Base-by-base conservation (phyloP, 768 basidiomycete species). In the Daedaleopsis nitida region DNA sequence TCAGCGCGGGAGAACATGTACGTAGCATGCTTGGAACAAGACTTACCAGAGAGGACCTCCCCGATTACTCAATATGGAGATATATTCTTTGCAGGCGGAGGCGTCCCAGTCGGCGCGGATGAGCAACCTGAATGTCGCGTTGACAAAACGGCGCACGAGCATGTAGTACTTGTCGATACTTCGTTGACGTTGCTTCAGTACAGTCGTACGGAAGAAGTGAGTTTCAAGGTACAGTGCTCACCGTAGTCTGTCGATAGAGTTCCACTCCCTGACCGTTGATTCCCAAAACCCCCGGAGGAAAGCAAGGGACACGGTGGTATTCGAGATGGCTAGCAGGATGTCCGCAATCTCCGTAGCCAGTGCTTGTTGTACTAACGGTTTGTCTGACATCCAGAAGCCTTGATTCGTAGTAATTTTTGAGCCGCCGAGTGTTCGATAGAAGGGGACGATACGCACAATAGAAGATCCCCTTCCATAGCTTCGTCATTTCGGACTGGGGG, bases 381-480 rank as follows among this genome's bases (percentile, higher is more conserved):
- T 99, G 76, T 99, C 96, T 11, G 96, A 98, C 95, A 98, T 98
- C 96, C 96, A 99, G 76, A 95, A 98, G 72, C 96, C 96, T 97
- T 14, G 2, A 4, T 10, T 42, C 39, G 12, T 5, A 3, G 37
- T 37, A 23, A 5, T 43, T 8, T 21, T 38, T 9, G 23, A 16
- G n/a, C 2, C 4, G 9, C 2, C 12, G 13, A 23, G 16, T 7
- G 52, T 8, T 35, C 0, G 27, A 14, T 1, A 37, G 35, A n/a
- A 3, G 17, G 7, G 21, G 13, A 24, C 17, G 51, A 37, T 6
- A 74, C 86, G 65, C 64, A 94, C 96, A 97, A 74, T 96, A 99
- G 74, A 96, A 99, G 53, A 98, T 84, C 0, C 96, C 96, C 73
- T 99, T 98, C 96, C 96, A 98, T 34, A 98, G 74, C 74, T 95